A percentile compares a stretch with the other conserved stretches of the same genome.
phyloP scores from a whole-genome alignment of 305 asterid species.

The Ruellia speciosa region DNA sequence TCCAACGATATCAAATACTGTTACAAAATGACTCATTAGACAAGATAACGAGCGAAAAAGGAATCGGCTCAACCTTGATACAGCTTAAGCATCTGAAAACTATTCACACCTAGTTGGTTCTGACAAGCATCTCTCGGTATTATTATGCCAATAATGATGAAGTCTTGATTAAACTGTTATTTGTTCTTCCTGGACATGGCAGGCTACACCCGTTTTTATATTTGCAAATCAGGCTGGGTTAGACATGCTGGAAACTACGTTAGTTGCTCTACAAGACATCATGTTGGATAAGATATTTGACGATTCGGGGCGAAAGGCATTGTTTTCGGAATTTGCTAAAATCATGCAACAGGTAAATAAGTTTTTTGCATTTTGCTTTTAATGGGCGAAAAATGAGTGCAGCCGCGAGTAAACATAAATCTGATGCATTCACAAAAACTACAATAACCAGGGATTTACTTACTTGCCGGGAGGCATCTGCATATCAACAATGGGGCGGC shows the following conservation, averaged over 20 bases:
- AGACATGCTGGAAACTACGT: conserved; percentile 72
- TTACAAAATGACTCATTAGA: too few species aligned
- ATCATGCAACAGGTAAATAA: conserved; percentile 60
- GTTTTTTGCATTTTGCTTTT: neutral
- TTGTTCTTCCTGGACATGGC: conserved; percentile 12
- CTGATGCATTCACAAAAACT: neutral
- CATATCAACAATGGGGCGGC: conserved; percentile 89
- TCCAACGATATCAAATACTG: too few species aligned
- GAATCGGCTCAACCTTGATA: too few species aligned
- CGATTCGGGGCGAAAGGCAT: conserved; percentile 49
- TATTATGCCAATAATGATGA: neutral
- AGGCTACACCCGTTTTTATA: conserved; percentile 61
- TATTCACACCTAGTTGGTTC: neutral
- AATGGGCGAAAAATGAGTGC: neutral
- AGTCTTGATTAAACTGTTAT: neutral
- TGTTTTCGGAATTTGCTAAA: conserved; percentile 51
- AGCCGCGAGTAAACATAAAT: neutral
- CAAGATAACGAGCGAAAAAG: too few species aligned
- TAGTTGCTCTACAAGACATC: conserved; percentile 65
- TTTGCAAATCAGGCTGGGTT: conserved; percentile 75
- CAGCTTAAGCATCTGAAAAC: too few species aligned
- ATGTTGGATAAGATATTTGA: conserved; percentile 61
- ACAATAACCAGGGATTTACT: conserved; percentile 48
- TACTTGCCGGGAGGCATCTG: conserved; percentile 77
- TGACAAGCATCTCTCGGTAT: neutral